Percentiles rank a stretch among this genome's conserved stretches.
phyloP scores from a whole-genome alignment of 352 stramenopile genomes.

The Phytophthora boehmeriae region DNA sequence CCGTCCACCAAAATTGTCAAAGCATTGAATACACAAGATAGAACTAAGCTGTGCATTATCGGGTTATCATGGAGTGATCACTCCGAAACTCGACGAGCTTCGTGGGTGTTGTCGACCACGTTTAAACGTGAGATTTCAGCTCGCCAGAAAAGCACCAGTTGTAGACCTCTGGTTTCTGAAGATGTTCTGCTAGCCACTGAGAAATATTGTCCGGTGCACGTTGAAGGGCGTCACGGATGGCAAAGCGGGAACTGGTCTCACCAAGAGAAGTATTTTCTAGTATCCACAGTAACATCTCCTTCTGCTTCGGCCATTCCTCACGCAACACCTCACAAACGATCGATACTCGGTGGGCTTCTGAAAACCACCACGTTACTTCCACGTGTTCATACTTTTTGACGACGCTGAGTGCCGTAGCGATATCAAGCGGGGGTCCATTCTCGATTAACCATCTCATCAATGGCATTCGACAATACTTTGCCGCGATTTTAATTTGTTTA shows the following conservation, averaged over 20 bases:
- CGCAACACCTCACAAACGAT: not conserved
- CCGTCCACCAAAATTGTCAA: no score
- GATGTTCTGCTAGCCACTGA: no score
- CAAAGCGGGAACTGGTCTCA: not conserved
- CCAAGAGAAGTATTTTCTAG: not conserved
- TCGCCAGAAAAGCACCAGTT: no score
- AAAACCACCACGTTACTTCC: not conserved
- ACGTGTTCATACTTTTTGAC: not conserved
- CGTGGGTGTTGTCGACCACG: no score
- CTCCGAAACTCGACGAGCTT: no score
- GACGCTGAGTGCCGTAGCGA: not conserved
- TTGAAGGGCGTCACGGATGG: not conserved
- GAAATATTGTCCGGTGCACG: not conserved
- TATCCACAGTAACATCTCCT: not conserved
- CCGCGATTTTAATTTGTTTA: not conserved
- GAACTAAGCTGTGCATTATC: no score
- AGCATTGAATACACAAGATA: no score
- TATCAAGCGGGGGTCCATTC: not conserved
- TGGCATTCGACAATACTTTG: not conserved
- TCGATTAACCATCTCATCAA: not conserved
- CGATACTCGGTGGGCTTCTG: not conserved
- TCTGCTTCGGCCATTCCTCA: not conserved
- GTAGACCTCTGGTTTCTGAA: no score
- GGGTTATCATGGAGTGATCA: no score
- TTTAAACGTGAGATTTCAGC: no score